Base-by-base conservation (phyloP, 2,329 filamentous ascomycete species). In the Cylindrodendrum hubeiense region DNA sequence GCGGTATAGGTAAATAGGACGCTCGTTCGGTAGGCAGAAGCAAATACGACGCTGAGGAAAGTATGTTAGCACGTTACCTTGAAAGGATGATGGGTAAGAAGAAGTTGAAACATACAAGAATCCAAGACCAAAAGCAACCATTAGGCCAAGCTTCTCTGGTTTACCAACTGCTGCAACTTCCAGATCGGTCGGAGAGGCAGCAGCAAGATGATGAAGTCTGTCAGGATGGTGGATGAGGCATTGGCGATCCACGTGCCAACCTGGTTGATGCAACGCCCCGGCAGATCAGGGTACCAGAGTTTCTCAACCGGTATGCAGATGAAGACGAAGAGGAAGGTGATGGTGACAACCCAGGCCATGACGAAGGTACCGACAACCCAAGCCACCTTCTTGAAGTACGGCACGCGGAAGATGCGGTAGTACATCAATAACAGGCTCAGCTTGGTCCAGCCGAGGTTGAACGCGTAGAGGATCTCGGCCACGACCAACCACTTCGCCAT, bases 341-440 rank as follows among this genome's bases (percentile, higher is more conserved):
- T 82, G 60, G 77, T 78, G 33, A 86, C 74, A 30, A 81, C 80
- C 84, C 85, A 87, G 22, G 75, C 74, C 61, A 86, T 77, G 39
- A 83, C 79, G 7, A 87, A 80, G 17, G 68, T 64, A 9, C 79
- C 82, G 5, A 86, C 77, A 3, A 75, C 70, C 69, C 79, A 81
- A 1, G 79, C 78, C 70, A 79, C 79, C 63, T 76, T 80, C 68
- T 81, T 80, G 65, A 86, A 83, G 62, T 78, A 79, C 0, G 76
- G 76, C 5, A 82, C 75, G 21, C 77, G 82, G 72, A 87, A 87
- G 67, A 87, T 85, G 70, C 84, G 83, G 69, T 80, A 81, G 76
- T 86, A 87, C 83, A 87, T 85, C 44, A 86, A 74, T 47, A 87
- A 70, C 22, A 87, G 76, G 54, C 81, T 81, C 15, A 86, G 59